Evolutionary conservation across 2,329 filamentous ascomycete genomes (phyloP), one percentile per base, ranked within the genome.

Genomic region (Neopestalotiopsis clavispora): DNA sequence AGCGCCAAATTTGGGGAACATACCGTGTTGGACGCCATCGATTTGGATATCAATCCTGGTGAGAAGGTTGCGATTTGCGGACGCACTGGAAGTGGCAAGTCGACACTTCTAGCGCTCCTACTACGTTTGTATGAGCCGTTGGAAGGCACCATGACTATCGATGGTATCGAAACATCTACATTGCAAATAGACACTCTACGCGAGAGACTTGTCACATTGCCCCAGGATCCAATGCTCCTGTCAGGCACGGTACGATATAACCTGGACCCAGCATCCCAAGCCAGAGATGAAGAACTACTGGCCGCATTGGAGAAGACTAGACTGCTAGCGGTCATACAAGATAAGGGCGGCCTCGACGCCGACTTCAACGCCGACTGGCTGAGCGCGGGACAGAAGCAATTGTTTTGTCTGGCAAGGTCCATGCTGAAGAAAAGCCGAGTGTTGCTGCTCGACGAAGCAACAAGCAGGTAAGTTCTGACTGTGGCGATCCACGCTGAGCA

Each of bases 171-270:
- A 17, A 60, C 17, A 4, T 63, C 58, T 3, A 63, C 17, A 5
- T 4, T 67, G 14, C 14, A 64, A 14, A 28, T 45, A 9, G 28
- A 60, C n/a, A 42, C 40, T 10, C 17, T 67, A 5, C 58, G 66
- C 10, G 66, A 63, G 42, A 14, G 34, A n/a, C 17, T 67, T 0
- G 58, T 63, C 14, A 52, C 56, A 4, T 17, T 71, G 4, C 64
- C 69, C 7, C 69, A 71, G 49, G 69, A 71, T 20, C 38, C 68
- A 1, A 66, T 71, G 28, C 65, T 71, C 7, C 58, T 71, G 6
- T 57, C 67, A 3, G 69, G 68, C 5, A 61, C 64, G 2, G 34
- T 71, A 2, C 65, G 68, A 2, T 65, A 61, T 5, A 71, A 69
- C 28, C 60, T 71, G 4, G 68, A 69, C 30, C 68, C 68, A 4